Conservation (phyloP, 2,329 filamentous ascomycete genomes). For the Metarhizium robertsii region DNA sequence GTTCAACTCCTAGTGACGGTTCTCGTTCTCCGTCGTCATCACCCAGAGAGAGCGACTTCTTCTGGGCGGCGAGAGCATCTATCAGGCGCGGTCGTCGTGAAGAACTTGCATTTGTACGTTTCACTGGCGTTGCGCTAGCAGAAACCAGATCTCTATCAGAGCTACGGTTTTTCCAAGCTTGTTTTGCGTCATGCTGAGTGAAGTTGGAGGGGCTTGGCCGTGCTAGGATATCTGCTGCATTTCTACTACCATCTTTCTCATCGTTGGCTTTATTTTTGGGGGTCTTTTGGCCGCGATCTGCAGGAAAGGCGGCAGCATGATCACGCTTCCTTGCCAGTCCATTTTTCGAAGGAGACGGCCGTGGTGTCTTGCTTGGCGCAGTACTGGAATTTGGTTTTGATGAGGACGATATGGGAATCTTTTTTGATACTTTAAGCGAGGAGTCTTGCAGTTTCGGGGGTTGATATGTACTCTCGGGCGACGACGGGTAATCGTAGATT, state of each 20-base stretch:
- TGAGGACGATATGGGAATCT: neutral
- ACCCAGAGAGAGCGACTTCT: neutral
- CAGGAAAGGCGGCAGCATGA: conserved; percentile 2
- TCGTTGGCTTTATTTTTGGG: neutral
- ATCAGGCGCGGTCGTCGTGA: conserved; percentile 9
- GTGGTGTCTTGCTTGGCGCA: neutral
- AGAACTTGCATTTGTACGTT: neutral
- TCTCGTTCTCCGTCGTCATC: conserved; percentile 2
- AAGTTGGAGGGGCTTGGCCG: neutral
- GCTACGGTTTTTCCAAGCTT: neutral
- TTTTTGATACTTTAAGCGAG: neutral
- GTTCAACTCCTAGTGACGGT: neutral
- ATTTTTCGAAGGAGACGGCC: neutral
- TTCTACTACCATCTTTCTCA: neutral
- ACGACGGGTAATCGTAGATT: neutral
- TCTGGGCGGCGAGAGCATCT: conserved; percentile 10
- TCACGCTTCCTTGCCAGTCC: conserved; percentile 4
- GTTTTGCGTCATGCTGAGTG: neutral
- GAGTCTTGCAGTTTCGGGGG: neutral
- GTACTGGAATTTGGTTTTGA: neutral
- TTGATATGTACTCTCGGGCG: neutral
- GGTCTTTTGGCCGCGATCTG: neutral
- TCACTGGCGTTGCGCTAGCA: neutral
- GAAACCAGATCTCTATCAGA: neutral
- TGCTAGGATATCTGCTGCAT: neutral